Evolutionary conservation across 1,139 yeast genomes (phyloP).

Genomic region (Kluyveromyces marxianus): DNA sequence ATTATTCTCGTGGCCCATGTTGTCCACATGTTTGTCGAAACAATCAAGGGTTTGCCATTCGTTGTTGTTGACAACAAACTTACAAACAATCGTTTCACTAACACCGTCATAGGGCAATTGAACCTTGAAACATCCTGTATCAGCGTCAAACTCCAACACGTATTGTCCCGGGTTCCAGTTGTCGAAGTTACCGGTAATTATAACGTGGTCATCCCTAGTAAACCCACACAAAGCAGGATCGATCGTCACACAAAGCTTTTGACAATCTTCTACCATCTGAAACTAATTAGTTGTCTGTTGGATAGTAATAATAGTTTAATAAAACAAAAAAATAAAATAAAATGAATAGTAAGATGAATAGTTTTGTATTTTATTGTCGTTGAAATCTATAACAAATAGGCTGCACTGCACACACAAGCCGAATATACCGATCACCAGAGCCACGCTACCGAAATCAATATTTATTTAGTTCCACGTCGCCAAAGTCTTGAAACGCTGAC

Average conservation of each 20-base stretch:
- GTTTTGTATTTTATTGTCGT: too few species aligned
- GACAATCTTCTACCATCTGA: slow-evolving; percentile 1
- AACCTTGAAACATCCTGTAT: slow-evolving; percentile 12
- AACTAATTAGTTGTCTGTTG: background rate
- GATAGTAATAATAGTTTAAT: too few species aligned
- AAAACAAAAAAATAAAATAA: too few species aligned
- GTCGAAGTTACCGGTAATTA: slow-evolving; percentile 22
- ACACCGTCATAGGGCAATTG: slow-evolving; percentile 14
- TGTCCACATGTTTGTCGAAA: slow-evolving; percentile 17
- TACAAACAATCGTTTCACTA: slow-evolving; percentile 15
- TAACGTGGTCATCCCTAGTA: slow-evolving; percentile 12
- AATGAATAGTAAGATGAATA: too few species aligned
- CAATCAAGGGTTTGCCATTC: slow-evolving; percentile 19
- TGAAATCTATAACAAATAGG: too few species aligned
- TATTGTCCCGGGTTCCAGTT: slow-evolving; percentile 19
- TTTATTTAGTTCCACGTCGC: too few species aligned
- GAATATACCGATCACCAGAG: too few species aligned
- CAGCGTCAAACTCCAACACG: slow-evolving; percentile 11
- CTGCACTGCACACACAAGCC: too few species aligned
- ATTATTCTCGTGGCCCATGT: slow-evolving; percentile 17
- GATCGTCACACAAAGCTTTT: slow-evolving; percentile 3
- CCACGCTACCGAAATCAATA: too few species aligned
- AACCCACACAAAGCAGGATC: slow-evolving; percentile 4
- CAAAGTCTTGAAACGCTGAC: too few species aligned
- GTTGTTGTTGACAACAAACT: slow-evolving; percentile 18